phyloP scores from a whole-genome alignment of 1,284 basidiomycete species.

The Ceratobasidium sp. region DNA sequence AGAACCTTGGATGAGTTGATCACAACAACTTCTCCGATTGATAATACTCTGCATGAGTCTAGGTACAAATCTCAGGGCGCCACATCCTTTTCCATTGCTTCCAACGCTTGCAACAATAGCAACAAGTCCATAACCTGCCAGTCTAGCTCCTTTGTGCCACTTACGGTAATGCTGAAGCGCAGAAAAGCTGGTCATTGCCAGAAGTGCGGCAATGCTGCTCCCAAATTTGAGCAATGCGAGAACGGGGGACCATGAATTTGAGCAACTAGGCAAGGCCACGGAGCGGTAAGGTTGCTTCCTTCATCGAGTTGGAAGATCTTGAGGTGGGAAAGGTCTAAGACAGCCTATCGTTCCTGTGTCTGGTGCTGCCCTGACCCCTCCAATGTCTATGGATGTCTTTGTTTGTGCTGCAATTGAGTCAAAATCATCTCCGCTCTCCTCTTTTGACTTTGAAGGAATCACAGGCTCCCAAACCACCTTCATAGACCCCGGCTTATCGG shows the following conservation, averaged over 20 bases:
- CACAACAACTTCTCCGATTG: not conserved
- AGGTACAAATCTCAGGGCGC: not conserved
- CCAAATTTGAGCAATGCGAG: not conserved
- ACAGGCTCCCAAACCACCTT: not conserved
- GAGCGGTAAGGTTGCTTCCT: not conserved
- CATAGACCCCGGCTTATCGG: not conserved
- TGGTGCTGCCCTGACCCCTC: not conserved
- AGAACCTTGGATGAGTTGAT: not conserved
- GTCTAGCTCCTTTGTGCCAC: not conserved
- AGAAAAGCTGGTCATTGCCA: not conserved
- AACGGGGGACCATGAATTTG: not conserved
- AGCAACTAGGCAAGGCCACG: not conserved
- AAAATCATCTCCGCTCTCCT: not conserved
- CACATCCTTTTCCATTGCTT: no score
- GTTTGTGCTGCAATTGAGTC: not conserved
- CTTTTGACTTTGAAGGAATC: no score
- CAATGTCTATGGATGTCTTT: not conserved
- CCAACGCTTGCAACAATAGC: not conserved
- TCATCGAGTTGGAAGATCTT: not conserved
- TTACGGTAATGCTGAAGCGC: not conserved
- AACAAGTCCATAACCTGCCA: not conserved
- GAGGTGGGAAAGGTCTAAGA: not conserved
- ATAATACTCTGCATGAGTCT: constrained; percentile 2
- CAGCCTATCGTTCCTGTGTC: not conserved
- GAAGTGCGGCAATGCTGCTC: not conserved